Evolutionary conservation across 371 early-diverging fungal species (phyloP), one percentile per base, ranked within the genome.

Genomic region (Mucor lusitanicus): DNA sequence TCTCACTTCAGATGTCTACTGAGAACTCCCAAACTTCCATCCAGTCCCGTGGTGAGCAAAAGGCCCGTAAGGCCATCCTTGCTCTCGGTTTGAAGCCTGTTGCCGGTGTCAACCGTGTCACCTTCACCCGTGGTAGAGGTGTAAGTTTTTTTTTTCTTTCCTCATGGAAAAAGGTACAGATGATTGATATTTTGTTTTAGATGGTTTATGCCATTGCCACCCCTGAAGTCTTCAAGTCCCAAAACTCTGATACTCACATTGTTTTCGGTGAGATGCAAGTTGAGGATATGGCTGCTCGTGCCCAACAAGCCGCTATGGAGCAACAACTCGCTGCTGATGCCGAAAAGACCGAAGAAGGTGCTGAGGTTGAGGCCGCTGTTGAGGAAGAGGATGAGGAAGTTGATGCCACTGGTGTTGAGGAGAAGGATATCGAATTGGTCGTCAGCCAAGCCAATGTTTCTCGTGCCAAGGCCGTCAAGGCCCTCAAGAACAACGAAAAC

Each of bases 181-280:
- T 28, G 21, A 40, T 57, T 63, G 57, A 42, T 50, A 46, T 39
- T 35, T 53, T 33, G 9, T 53, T 53, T 17, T 72, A 90, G 86
- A 85, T 91, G 76, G 88, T 97, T 76, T 92, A 95, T 77, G 95
- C 92, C 73, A 90, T 99, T 75, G 74, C 87, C 75, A 81, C 88
- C 70, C 97, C 99, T 62, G 96, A 95, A 70, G 99, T 99, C 56
- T 97, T 88, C 94, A 96, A 93, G 88, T 90, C 89, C 76, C 78
- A 82, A 69, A 87, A 87, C 87, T 90, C 92, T 73, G 95, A 96
- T 79, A 95, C 95, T 74, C 96, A 95, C 90, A 90, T 97, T 72
- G 95, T 99, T 70, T 96, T 99, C 76, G 99, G 98, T 81, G 96
- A 97, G 86, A 93, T 94, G 70, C 88, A 91, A 72, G 83, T 89